Evolutionary conservation across 352 stramenopile genomes (phyloP).

Genomic region (Phytophthora constricta): DNA sequence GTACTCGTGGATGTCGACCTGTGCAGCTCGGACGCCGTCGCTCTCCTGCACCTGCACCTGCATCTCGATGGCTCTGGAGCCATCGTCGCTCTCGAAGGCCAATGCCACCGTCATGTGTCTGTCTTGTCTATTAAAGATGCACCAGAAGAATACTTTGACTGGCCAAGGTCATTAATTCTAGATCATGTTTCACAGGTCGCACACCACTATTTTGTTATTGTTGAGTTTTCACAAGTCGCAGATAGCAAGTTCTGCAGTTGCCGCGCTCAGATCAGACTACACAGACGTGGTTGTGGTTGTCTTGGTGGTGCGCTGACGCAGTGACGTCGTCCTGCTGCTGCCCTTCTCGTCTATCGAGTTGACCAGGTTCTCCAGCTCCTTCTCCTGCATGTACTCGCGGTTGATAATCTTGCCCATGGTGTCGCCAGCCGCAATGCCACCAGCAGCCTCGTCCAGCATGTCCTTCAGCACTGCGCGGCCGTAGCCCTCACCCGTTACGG

Average conservation of each 20-base stretch:
- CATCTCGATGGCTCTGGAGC: slow-evolving; percentile 75
- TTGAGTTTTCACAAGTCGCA: neutral
- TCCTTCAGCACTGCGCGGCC: slow-evolving; percentile 66
- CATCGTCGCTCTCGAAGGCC: slow-evolving; percentile 85
- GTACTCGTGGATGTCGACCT: slow-evolving; percentile 55
- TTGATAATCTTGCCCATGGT: slow-evolving; percentile 84
- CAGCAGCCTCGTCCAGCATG: slow-evolving; percentile 72
- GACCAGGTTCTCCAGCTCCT: slow-evolving; percentile 51
- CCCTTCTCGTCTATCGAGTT: slow-evolving; percentile 43
- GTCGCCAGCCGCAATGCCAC: slow-evolving; percentile 62
- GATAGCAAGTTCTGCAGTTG: neutral
- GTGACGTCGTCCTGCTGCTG: slow-evolving; percentile 30
- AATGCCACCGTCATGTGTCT: slow-evolving; percentile 70
- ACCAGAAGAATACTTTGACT: slow-evolving; percentile 15
- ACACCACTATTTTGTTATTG: neutral
- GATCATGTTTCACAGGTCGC: slow-evolving; percentile 6
- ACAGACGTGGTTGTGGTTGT: slow-evolving; percentile 28
- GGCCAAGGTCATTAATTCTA: neutral
- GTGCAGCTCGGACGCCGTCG: slow-evolving; percentile 54
- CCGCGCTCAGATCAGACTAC: slow-evolving; percentile 7
- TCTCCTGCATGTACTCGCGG: slow-evolving; percentile 70
- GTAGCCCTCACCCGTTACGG: slow-evolving; percentile 78
- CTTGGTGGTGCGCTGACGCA: slow-evolving; percentile 58
- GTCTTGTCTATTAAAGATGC: neutral
- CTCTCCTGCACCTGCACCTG: slow-evolving; percentile 61